A percentile compares a stretch with the other conserved stretches of the same genome.
phyloP scores from a whole-genome alignment of 2,329 filamentous ascomycete genomes.

The Colletotrichum sojae region DNA sequence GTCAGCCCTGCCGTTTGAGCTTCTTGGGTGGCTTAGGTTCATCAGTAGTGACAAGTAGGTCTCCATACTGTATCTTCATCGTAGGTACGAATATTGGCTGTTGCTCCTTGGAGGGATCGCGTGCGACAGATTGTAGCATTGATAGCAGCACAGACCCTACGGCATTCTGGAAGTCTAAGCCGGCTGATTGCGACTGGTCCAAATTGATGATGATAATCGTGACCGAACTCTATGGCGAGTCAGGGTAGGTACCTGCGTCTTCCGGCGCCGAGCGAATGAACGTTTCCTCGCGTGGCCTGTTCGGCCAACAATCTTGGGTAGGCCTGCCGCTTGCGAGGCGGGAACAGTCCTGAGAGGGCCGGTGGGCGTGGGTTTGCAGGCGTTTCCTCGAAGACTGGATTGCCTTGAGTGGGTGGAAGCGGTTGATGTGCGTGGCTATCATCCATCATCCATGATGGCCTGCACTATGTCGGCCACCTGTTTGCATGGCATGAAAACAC shows the following conservation, averaged over 20 bases:
- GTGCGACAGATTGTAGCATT: neutral
- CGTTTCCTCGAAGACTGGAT: neutral
- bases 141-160: slow-evolving; percentile 28
- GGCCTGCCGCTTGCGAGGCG: slow-evolving; percentile 1
- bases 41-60: too few relatives aligned
- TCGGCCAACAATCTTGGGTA: slow-evolving; percentile 18
- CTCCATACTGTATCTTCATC: too few relatives aligned
- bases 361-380: neutral
- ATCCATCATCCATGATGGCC: slow-evolving; percentile 20
- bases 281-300: slow-evolving; percentile 19
- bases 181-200: slow-evolving; percentile 38
- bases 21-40: neutral
- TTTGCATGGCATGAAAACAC: neutral
- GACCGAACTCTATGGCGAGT: slow-evolving; percentile 35
- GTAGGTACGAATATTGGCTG: too few relatives aligned
- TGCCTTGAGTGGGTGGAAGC: neutral
- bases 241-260: slow-evolving; percentile 22
- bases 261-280: slow-evolving; percentile 23
- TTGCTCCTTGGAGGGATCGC: too few relatives aligned
- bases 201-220: slow-evolving; percentile 37
- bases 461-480: neutral
- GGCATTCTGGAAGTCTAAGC: slow-evolving; percentile 35
- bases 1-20: slow-evolving; percentile 37
- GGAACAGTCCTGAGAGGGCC: neutral
- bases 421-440: neutral